Conservation (phyloP, 2,329 filamentous ascomycete species). For the Pleomassaria siparia region DNA sequence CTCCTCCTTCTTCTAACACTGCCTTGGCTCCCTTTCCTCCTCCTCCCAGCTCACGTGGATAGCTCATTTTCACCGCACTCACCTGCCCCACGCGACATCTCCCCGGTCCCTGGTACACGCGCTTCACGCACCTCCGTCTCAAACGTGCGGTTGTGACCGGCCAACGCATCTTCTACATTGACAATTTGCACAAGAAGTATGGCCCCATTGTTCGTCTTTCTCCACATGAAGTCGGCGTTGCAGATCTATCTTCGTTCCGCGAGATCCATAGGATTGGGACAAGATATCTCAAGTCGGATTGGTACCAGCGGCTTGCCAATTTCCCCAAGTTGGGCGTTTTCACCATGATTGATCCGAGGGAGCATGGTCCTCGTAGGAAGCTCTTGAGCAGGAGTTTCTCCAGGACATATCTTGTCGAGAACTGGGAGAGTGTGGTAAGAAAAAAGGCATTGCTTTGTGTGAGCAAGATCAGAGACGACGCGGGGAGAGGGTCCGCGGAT, state of each 20-base stretch:
- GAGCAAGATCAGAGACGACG: slow-evolving; percentile 28
- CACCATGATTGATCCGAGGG: slow-evolving; percentile 38
- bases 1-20: background rate
- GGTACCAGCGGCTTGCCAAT: slow-evolving; percentile 37
- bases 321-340: slow-evolving; percentile 38
- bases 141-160: slow-evolving; percentile 42
- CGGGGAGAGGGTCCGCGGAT: slow-evolving; percentile 32
- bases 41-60: background rate
- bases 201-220: slow-evolving; percentile 35
- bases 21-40: background rate
- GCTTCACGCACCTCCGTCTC: slow-evolving; percentile 37
- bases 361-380: slow-evolving; percentile 39
- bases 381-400: slow-evolving; percentile 42
- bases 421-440: slow-evolving; percentile 41
- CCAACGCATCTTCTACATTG: slow-evolving; percentile 43
- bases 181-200: slow-evolving; percentile 39
- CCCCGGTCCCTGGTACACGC: slow-evolving; percentile 35
- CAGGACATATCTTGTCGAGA: slow-evolving; percentile 34
- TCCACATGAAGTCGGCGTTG: slow-evolving; percentile 32
- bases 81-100: slow-evolving; percentile 31
- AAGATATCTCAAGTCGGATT: slow-evolving; percentile 42
- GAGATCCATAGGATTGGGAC: slow-evolving; percentile 34
- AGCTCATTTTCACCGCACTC: slow-evolving; percentile 24
- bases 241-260: slow-evolving; percentile 31
- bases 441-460: slow-evolving; percentile 39